Evolutionary conservation across 2,329 filamentous ascomycete species (phyloP), one percentile per base, ranked within the genome.

Genomic region (Dactylellina parvicollis): DNA sequence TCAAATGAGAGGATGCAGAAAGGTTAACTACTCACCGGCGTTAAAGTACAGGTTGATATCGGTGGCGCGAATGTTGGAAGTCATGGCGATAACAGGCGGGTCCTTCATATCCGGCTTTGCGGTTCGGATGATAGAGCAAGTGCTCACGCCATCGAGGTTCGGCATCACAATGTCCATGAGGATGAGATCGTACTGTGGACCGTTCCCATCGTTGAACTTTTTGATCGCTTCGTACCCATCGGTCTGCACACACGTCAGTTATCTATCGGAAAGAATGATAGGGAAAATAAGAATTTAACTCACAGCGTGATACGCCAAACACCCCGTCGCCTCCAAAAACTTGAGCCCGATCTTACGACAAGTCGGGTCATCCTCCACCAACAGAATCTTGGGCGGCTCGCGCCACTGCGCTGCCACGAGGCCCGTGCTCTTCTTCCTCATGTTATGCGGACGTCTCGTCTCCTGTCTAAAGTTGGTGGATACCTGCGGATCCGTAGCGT

Each of bases 111-210:
- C 60, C 14, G 52, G 69, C 16, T 47, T 62, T 9, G 30, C 38
- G 36, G 88, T 87, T 59, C 94, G 88, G 76, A 99, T 97, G 75
- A 96, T 88, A 78, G 95, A 91, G 66, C 92, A 96, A 1, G 95
- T 94, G 14, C 93, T 96, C 4, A 98, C 92, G 77, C 95, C 95
- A 78, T 98, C 95, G 60, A 98, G 85, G 76, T 93, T 90, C 4
- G 95, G 95, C 95, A 99, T 98, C 77, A 99, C 96, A 76, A 99
- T 94, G 79, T 95, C 91, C 91, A 94, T 94, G 75, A 94, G 86
- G 75, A 94, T 92, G 60, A 90, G 82, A 76, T 90, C 87, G 77
- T 86, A 90, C 30, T 85, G 34, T 80, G 79, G 76, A 84, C 87
- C 55, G 10, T 47, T 46, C 0, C 44, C 60, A 20, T 73, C 69